phyloP scores from a whole-genome alignment of 2,329 filamentous ascomycete species.

The Chalaropsis thielavioides region DNA sequence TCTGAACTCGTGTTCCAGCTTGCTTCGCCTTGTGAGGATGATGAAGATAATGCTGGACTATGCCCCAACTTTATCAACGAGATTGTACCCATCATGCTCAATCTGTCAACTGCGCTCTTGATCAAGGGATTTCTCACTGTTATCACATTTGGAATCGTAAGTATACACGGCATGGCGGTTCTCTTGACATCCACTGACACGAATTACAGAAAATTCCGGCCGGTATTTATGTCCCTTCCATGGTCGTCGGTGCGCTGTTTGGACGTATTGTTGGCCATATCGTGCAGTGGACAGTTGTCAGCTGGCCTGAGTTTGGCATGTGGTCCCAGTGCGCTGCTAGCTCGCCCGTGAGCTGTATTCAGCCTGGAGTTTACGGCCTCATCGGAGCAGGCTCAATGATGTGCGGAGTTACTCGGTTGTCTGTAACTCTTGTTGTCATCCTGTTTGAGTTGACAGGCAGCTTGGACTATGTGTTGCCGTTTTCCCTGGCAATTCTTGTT shows the following conservation, averaged over 20 bases:
- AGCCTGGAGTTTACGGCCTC: conserved; percentile 91
- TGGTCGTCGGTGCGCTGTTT: conserved; percentile 91
- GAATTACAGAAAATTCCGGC: conserved; percentile 63
- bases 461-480: conserved; percentile 86
- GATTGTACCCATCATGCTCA: conserved; percentile 62
- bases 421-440: conserved; percentile 87
- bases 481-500: conserved; percentile 79
- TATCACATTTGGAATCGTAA: conserved; percentile 77
- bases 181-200: not conserved
- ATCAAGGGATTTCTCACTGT: conserved; percentile 82
- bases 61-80: conserved; percentile 60
- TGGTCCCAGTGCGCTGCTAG: conserved; percentile 60
- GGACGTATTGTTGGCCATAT: conserved; percentile 76
- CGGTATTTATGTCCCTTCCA: conserved; percentile 94
- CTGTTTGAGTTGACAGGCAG: conserved; percentile 92
- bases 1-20: conserved; percentile 83
- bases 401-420: conserved; percentile 90
- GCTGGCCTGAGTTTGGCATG: conserved; percentile 54
- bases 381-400: conserved; percentile 93
- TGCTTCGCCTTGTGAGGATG: conserved; percentile 69
- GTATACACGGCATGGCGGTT: conserved; percentile 22
- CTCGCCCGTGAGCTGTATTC: conserved; percentile 69
- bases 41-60: conserved; percentile 50
- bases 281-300: conserved; percentile 67
- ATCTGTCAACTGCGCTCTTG: conserved; percentile 63